Evolutionary conservation across 805 yeast genomes (phyloP).

Genomic region (Cyberlindnera maritima): DNA sequence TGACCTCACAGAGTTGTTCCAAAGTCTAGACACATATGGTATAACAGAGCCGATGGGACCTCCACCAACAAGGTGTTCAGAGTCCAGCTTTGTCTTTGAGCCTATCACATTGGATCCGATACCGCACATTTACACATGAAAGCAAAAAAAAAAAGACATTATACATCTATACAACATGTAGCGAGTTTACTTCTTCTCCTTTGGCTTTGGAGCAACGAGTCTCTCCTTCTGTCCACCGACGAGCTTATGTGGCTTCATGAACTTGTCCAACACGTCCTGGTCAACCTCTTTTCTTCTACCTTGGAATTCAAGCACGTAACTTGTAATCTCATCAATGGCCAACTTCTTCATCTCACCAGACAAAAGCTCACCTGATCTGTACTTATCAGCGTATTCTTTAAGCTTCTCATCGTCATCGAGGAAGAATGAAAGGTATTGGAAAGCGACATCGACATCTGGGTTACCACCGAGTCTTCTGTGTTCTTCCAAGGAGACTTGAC

Average conservation of each 20-base stretch:
- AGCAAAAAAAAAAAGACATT: neutral
- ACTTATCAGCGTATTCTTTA: constrained; percentile 55
- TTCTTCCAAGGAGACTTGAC: constrained; percentile 81
- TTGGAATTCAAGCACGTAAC: constrained; percentile 80
- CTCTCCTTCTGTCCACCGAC: constrained; percentile 73
- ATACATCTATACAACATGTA: neutral
- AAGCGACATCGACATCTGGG: constrained; percentile 94
- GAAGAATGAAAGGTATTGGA: constrained; percentile 88
- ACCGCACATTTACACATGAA: neutral
- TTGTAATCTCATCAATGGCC: constrained; percentile 77
- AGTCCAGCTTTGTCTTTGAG: neutral
- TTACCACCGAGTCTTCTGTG: constrained; percentile 90
- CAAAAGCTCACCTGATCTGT: constrained; percentile 76
- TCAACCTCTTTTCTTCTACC: constrained; percentile 66
- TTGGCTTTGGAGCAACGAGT: constrained; percentile 64
- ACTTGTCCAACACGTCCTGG: constrained; percentile 57
- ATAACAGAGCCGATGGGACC: constrained; percentile 3
- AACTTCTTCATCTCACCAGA: constrained; percentile 92
- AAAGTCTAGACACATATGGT: too few relatives aligned
- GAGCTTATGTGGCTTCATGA: constrained; percentile 84
- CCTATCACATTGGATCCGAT: constrained; percentile 1
- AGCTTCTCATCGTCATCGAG: constrained; percentile 83
- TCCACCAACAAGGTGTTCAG: constrained; percentile 6
- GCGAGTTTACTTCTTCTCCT: constrained; percentile 25
- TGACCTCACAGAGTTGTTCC: neutral